A percentile compares a stretch with the other conserved stretches of the same genome.
These are phyloP conservation scores for Spiraea crenata DNA, from an alignment of 331 rosid species.

Conservation along the genomic window DNA sequence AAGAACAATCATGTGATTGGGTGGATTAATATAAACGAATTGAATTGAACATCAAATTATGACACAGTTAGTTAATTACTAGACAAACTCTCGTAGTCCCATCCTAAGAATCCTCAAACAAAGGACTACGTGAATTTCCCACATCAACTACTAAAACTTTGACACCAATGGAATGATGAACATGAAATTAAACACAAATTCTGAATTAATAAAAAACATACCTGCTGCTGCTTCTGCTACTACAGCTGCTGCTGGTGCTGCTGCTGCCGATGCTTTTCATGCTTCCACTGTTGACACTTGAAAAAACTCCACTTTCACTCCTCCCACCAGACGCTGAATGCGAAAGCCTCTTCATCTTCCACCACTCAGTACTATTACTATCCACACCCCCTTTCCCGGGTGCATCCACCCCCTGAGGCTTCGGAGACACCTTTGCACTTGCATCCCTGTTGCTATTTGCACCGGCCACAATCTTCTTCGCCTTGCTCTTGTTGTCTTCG, in stretches of 20 bases:
- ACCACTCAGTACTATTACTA: constrained; percentile 48
- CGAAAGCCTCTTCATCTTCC: constrained; percentile 59
- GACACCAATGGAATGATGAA: neutral
- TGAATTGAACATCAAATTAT: neutral
- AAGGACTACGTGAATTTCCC: neutral
- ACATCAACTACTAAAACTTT: too few species aligned
- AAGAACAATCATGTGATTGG: too few species aligned
- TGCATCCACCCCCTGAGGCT: constrained; percentile 40
- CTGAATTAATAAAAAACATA: neutral
- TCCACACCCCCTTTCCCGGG: constrained; percentile 35
- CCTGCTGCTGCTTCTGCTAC: constrained; percentile 22
- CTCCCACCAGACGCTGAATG: constrained; percentile 26
- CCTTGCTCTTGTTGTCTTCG: constrained; percentile 21
- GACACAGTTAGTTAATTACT: too few species aligned
- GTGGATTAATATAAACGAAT: too few species aligned
- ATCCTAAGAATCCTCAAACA: neutral
- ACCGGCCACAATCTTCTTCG: constrained; percentile 30
- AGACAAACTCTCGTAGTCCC: too few species aligned
- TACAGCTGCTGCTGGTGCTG: constrained; percentile 36
- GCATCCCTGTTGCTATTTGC: constrained; percentile 1
- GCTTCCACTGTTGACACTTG: constrained; percentile 56
- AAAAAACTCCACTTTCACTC: constrained; percentile 48
- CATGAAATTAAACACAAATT: neutral
- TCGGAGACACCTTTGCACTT: constrained; percentile 58
- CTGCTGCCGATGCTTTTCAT: constrained; percentile 58